Evolutionary conservation across 495 filamentous ascomycete species (phyloP).

Genomic region (Aspergillus baeticus): DNA sequence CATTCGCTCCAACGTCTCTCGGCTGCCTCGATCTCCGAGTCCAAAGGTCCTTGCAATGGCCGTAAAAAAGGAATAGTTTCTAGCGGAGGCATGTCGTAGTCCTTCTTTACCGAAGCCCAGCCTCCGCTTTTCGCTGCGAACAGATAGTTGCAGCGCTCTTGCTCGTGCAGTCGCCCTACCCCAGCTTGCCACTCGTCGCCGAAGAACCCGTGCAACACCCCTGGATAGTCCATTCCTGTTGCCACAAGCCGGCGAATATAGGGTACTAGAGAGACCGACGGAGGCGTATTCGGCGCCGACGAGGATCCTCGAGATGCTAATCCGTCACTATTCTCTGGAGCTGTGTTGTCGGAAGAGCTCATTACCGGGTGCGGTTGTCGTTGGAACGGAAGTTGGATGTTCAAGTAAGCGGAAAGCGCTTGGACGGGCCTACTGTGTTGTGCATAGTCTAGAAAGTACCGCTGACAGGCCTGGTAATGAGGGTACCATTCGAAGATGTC

Average conservation of each 20-base stretch:
- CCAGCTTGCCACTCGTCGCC: slow-evolving; percentile 85
- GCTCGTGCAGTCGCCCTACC: slow-evolving; percentile 78
- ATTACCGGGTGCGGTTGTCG: slow-evolving; percentile 36
- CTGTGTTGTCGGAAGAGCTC: slow-evolving; percentile 33
- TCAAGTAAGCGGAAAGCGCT: slow-evolving; percentile 87
- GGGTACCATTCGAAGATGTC: slow-evolving; percentile 96
- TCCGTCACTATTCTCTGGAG: slow-evolving; percentile 19
- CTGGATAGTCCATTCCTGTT: slow-evolving; percentile 84
- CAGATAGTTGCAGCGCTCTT: slow-evolving; percentile 89
- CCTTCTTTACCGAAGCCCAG: slow-evolving; percentile 82
- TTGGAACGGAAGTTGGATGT: slow-evolving; percentile 64
- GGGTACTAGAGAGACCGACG: slow-evolving; percentile 75
- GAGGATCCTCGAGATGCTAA: slow-evolving; percentile 17
- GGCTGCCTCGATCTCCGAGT: slow-evolving; percentile 79
- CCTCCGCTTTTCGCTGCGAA: slow-evolving; percentile 90
- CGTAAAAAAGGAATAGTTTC: slow-evolving; percentile 85
- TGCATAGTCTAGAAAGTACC: slow-evolving; percentile 90
- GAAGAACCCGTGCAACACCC: slow-evolving; percentile 89
- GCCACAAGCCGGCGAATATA: slow-evolving; percentile 90
- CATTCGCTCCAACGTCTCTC: slow-evolving; percentile 67
- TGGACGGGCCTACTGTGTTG: slow-evolving; percentile 83
- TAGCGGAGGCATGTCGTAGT: slow-evolving; percentile 79
- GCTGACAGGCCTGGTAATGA: slow-evolving; percentile 85
- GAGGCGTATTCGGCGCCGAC: slow-evolving; percentile 18
- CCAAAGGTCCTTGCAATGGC: slow-evolving; percentile 69